phyloP scores from a whole-genome alignment of 768 basidiomycete genomes.

The Suillus variegatus region DNA sequence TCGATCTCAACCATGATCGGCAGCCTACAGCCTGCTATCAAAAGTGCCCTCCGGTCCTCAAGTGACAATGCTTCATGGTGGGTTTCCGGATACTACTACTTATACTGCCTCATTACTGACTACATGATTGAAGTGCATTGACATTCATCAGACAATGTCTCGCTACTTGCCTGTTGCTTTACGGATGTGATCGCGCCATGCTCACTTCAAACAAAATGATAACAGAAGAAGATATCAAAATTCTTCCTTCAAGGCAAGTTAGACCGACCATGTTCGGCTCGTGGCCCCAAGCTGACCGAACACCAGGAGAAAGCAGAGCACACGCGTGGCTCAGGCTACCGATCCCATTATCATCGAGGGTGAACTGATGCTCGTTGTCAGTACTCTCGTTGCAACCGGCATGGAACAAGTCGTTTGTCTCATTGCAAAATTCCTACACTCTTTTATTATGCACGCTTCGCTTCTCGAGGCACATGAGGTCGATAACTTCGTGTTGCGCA shows the following conservation, averaged over 20 bases:
- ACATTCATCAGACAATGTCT: conserved; percentile 64
- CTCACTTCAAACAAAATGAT: conserved; percentile 51
- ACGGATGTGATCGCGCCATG: conserved; percentile 60
- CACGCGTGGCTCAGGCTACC: conserved; percentile 41
- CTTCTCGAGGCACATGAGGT: conserved; percentile 67
- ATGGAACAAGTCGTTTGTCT: conserved; percentile 52
- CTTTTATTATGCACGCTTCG: conserved; percentile 59
- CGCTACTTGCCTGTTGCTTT: conserved; percentile 60
- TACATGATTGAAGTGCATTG: conserved; percentile 24
- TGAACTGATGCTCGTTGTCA: conserved; percentile 55
- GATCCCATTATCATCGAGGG: conserved; percentile 66
- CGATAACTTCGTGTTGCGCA: conserved; percentile 71
- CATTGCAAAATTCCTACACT: conserved; percentile 61
- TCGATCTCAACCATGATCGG: conserved; percentile 51
- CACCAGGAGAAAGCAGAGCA: conserved; percentile 49
- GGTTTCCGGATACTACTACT: background rate
- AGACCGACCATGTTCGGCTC: background rate
- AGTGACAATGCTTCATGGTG: conserved; percentile 39
- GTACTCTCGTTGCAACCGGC: conserved; percentile 48
- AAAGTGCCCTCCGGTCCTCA: conserved; percentile 35
- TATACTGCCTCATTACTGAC: background rate
- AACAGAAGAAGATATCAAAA: conserved; percentile 44
- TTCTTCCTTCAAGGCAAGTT: conserved; percentile 60
- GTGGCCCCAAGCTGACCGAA: background rate
- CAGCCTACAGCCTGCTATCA: conserved; percentile 42